phyloP scores from a whole-genome alignment of 2,329 filamentous ascomycete species.

The Pseudonectria buxi region DNA sequence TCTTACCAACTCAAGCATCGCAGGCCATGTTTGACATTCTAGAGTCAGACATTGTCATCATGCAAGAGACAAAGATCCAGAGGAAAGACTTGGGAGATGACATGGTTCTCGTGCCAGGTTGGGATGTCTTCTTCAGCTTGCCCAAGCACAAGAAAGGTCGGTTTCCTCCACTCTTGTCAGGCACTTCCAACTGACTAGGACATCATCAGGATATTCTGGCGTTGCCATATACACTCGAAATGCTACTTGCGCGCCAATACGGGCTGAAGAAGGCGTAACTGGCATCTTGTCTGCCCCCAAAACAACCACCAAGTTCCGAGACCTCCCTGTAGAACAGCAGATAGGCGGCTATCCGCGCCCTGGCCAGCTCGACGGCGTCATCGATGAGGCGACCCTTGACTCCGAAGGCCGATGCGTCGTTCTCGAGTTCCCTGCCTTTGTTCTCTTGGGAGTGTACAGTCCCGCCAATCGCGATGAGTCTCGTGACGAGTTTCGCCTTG shows the following conservation, averaged over 20 bases:
- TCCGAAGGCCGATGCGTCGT: constrained; percentile 88
- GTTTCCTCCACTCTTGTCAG: background rate
- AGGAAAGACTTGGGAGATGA: constrained; percentile 87
- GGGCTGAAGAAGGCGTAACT: constrained; percentile 89
- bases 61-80: constrained; percentile 96
- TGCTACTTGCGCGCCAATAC: constrained; percentile 74
- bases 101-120: constrained; percentile 90
- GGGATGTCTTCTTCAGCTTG: constrained; percentile 94
- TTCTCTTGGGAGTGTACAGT: constrained; percentile 86
- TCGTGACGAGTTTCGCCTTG: constrained; percentile 73
- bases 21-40: constrained; percentile 91
- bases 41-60: constrained; percentile 85
- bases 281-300: constrained; percentile 71
- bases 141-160: constrained; percentile 88
- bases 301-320: constrained; percentile 62
- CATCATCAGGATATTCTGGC: constrained; percentile 75
- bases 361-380: constrained; percentile 54
- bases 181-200: constrained; percentile 1
- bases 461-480: constrained; percentile 83
- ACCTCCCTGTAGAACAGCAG: constrained; percentile 64
- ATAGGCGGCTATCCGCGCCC: constrained; percentile 83
- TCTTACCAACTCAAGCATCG: background rate
- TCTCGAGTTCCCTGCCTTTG: constrained; percentile 90
- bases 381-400: constrained; percentile 71
- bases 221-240: constrained; percentile 95